Evolutionary conservation across 768 basidiomycete genomes (phyloP).

Genomic region (Neoboletus subvelutipes): DNA sequence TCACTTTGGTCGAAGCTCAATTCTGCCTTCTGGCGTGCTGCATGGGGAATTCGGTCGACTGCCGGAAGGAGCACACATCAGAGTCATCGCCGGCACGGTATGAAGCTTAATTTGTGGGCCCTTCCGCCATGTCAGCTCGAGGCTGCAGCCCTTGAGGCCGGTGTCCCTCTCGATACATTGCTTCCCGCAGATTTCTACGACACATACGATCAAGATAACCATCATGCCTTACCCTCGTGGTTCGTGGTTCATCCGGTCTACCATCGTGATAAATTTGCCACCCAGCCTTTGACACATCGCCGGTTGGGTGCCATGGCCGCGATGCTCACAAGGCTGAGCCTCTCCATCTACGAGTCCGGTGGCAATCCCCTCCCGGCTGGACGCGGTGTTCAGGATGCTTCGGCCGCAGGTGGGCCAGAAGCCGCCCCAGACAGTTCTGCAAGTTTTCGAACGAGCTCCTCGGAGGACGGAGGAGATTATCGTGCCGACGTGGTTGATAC

Average conservation of each 20-base stretch:
- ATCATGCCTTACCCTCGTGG: slow-evolving; percentile 15
- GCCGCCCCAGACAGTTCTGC: slow-evolving; percentile 2
- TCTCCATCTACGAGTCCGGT: slow-evolving; percentile 38
- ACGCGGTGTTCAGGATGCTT: neutral
- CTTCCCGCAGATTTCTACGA: slow-evolving; percentile 41
- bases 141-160: slow-evolving; percentile 65
- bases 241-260: slow-evolving; percentile 23
- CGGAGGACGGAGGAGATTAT: slow-evolving; percentile 17
- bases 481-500: slow-evolving; percentile 28
- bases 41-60: slow-evolving; percentile 12
- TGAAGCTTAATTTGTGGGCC: slow-evolving; percentile 63
- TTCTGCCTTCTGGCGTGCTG: slow-evolving; percentile 4
- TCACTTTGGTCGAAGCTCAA: slow-evolving; percentile 13
- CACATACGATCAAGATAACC: slow-evolving; percentile 7
- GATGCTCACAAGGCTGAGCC: slow-evolving; percentile 51
- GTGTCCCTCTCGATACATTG: slow-evolving; percentile 54
- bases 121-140: slow-evolving; percentile 56
- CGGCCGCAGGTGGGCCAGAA: neutral
- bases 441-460: slow-evolving; percentile 6
- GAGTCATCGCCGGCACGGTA: slow-evolving; percentile 38
- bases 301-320: slow-evolving; percentile 57
- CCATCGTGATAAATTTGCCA: slow-evolving; percentile 4
- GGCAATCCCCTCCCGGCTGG: slow-evolving; percentile 4
- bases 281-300: slow-evolving; percentile 49
- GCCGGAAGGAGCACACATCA: slow-evolving; percentile 1